These are phyloP conservation scores for Obelidium mucronatum DNA, from an alignment of 192 early-diverging fungal genomes.

Conservation along the genomic window DNA sequence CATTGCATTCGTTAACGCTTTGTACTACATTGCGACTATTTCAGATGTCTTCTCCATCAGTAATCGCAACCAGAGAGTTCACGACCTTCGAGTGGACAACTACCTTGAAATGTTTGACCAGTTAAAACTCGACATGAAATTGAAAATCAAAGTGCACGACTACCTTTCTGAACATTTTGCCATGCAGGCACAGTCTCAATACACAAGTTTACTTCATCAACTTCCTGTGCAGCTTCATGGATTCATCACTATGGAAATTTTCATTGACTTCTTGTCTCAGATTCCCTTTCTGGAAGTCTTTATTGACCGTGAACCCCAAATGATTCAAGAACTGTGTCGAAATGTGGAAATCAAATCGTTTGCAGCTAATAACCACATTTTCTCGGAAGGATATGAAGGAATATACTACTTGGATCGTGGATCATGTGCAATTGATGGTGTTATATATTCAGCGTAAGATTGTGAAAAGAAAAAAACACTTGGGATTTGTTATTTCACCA, in stretches of 20 bases:
- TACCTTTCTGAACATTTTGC: conserved; percentile 56
- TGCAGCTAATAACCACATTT: conserved; percentile 51
- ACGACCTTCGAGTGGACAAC: conserved; percentile 58
- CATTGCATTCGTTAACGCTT: conserved; percentile 45
- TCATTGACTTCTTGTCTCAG: conserved; percentile 51
- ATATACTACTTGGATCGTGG: conserved; percentile 58
- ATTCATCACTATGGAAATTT: conserved; percentile 61
- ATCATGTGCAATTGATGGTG: conserved; percentile 53
- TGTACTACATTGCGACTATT: conserved; percentile 53
- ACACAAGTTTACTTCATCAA: conserved; percentile 49
- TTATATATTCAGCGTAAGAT: conserved; percentile 54
- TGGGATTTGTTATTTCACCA: too few species aligned
- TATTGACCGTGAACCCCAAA: conserved; percentile 51
- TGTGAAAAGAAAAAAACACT: too few species aligned
- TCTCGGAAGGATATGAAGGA: conserved; percentile 59
- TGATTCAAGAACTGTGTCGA: conserved; percentile 60
- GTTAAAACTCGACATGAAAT: conserved; percentile 49
- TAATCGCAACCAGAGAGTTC: conserved; percentile 30
- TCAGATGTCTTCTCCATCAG: conserved; percentile 46
- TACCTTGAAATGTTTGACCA: conserved; percentile 61
- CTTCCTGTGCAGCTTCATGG: conserved; percentile 53
- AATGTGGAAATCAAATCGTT: conserved; percentile 48
- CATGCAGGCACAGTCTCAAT: conserved; percentile 38
- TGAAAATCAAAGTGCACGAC: conserved; percentile 55
- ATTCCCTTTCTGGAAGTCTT: conserved; percentile 59